These are phyloP conservation scores for Sarocladium brachiariae DNA, from an alignment of 2,329 filamentous ascomycete genomes.

Conservation along the genomic window DNA sequence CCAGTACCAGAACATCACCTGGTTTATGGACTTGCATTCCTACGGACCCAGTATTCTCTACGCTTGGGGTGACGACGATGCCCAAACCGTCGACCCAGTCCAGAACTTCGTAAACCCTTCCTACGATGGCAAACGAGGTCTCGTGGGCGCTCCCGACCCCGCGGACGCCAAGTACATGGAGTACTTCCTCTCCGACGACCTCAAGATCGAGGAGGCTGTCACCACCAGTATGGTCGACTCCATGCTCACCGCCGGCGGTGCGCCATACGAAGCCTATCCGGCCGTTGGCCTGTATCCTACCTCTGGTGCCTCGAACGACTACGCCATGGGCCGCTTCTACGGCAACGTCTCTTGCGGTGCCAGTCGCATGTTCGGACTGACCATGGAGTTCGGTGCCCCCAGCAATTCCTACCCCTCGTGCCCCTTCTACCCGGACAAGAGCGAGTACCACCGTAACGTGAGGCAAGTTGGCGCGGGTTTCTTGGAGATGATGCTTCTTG, in stretches of 20 bases:
- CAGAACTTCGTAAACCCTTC: slow-evolving; percentile 44
- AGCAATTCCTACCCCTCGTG: slow-evolving; percentile 15
- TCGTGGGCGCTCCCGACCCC: slow-evolving; percentile 29
- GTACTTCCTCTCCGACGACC: slow-evolving; percentile 29
- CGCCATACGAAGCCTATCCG: slow-evolving; percentile 29
- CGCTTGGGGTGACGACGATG: slow-evolving; percentile 45
- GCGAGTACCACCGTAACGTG: slow-evolving; percentile 32
- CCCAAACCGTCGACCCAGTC: slow-evolving; percentile 33
- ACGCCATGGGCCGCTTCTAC: slow-evolving; percentile 33
- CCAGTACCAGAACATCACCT: slow-evolving; percentile 39
- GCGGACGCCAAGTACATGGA: slow-evolving; percentile 28
- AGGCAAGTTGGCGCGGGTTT: slow-evolving; percentile 34
- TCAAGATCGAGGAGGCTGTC: slow-evolving; percentile 22
- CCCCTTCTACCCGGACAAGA: slow-evolving; percentile 34
- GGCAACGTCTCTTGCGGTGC: slow-evolving; percentile 15
- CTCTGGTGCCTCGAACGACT: slow-evolving; percentile 36
- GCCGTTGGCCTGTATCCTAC: slow-evolving; percentile 34
- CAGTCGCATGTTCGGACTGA: slow-evolving; percentile 33
- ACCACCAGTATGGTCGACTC: slow-evolving; percentile 25
- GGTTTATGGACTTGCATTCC: slow-evolving; percentile 50
- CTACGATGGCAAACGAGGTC: slow-evolving; percentile 40
- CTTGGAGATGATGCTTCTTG: slow-evolving; percentile 33
- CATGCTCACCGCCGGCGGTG: slow-evolving; percentile 27
- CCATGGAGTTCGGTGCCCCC: slow-evolving; percentile 33
- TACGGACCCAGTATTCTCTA: slow-evolving; percentile 42